Evolutionary conservation across 208 protist species (phyloP).

Genomic region (Trypanosoma brucei): DNA sequence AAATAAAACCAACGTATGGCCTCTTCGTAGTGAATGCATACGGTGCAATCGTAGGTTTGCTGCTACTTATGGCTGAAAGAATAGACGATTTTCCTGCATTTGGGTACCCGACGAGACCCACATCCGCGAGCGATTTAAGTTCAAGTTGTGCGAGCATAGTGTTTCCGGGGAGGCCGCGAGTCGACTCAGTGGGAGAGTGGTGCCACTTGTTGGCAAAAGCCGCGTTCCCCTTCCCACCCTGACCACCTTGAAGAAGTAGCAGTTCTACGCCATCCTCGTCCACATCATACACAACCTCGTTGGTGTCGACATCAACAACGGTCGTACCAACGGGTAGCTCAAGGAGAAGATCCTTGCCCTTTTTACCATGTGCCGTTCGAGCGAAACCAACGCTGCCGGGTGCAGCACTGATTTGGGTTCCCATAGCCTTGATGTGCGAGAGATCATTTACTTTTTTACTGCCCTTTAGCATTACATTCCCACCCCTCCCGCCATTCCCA

Average conservation of each 20-base stretch:
- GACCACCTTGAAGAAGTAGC: constrained; percentile 83
- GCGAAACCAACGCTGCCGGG: constrained; percentile 70
- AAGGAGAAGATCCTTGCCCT: constrained; percentile 71
- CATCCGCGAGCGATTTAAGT: constrained; percentile 90
- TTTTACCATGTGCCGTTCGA: constrained; percentile 63
- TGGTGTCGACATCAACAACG: constrained; percentile 88
- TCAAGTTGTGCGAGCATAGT: constrained; percentile 88
- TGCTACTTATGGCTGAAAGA: constrained; percentile 81
- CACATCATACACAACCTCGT: constrained; percentile 84
- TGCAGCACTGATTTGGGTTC: constrained; percentile 52
- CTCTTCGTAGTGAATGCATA: constrained; percentile 91
- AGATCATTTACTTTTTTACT: constrained; percentile 47
- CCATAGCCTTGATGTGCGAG: constrained; percentile 62
- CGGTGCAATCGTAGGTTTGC: constrained; percentile 78
- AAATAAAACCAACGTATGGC: constrained; percentile 83
- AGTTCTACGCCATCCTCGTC: constrained; percentile 72
- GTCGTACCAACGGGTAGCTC: constrained; percentile 82
- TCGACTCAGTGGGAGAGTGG: constrained; percentile 85
- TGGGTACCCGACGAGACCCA: constrained; percentile 88
- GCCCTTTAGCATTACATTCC: constrained; percentile 74
- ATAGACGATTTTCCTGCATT: constrained; percentile 92
- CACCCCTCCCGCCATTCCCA: constrained; percentile 88
- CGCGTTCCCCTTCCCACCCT: constrained; percentile 89
- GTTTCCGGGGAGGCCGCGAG: constrained; percentile 86
- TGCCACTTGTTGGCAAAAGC: constrained; percentile 86